phyloP scores from a whole-genome alignment of 257 asterid species.

The Pogostemon cablin region DNA sequence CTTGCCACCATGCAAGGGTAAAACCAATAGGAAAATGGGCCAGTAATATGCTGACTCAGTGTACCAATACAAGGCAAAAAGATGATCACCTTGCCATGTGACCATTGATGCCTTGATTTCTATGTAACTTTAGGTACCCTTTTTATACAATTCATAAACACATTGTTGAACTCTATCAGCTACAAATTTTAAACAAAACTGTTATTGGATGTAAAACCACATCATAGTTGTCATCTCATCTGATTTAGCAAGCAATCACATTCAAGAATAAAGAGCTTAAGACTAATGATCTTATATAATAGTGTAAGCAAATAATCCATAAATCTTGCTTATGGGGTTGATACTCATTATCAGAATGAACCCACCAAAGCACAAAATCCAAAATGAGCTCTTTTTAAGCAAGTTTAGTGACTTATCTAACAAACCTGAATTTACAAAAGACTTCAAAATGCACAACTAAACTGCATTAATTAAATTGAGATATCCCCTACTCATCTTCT shows the following conservation, averaged over 20 bases:
- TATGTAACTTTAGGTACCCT: conserved; percentile 30
- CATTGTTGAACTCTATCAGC: conserved; percentile 17
- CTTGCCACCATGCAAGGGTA: conserved; percentile 67
- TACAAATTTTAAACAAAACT: too few relatives aligned
- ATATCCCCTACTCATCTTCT: conserved; percentile 41
- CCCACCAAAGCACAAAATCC: not conserved
- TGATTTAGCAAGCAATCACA: not conserved
- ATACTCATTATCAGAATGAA: not conserved
- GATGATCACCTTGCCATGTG: conserved; percentile 39
- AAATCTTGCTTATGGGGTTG: not conserved
- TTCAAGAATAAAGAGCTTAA: not conserved
- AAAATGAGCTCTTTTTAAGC: not conserved
- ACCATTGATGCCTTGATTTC: conserved; percentile 35
- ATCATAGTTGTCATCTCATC: not conserved
- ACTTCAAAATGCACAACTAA: not conserved
- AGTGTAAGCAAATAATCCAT: not conserved
- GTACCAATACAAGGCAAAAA: conserved; percentile 16
- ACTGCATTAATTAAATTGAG: conserved; percentile 15
- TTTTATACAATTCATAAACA: conserved; percentile 22
- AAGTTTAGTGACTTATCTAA: not conserved
- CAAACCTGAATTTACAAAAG: conserved; percentile 46
- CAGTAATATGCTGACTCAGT: conserved; percentile 74
- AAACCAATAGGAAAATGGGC: conserved; percentile 42
- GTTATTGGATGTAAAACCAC: not conserved
- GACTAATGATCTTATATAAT: not conserved